Evolutionary conservation across 768 basidiomycete species (phyloP).

Genomic region (Lenzites betulinus): DNA sequence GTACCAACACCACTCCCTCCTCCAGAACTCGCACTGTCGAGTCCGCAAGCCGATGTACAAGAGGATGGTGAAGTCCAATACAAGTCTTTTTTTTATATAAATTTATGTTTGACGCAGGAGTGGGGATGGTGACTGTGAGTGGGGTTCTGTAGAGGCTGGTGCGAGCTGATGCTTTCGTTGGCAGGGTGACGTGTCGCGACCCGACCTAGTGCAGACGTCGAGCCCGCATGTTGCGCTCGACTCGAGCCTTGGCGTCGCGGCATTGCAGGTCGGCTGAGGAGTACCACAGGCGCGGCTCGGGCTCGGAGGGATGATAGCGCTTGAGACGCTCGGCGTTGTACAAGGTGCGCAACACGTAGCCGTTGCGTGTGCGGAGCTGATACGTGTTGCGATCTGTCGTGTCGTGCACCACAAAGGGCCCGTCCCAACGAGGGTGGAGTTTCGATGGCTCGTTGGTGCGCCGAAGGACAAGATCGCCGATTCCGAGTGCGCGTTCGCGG

Average conservation of each 20-base stretch:
- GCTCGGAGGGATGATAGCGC: conserved; percentile 1
- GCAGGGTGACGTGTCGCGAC: background rate
- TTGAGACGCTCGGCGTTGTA: conserved; percentile 14
- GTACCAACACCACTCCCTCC: conserved; percentile 1
- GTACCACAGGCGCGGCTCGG: conserved; percentile 9
- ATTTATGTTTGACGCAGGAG: background rate
- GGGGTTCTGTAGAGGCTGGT: too few species aligned
- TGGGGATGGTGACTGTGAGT: background rate
- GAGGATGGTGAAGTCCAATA: background rate
- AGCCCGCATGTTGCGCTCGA: background rate
- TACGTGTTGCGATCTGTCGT: conserved; percentile 26
- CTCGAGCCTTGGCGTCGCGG: conserved; percentile 5
- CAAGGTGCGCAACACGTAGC: conserved; percentile 10
- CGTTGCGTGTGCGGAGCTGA: conserved; percentile 23
- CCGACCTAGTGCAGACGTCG: background rate
- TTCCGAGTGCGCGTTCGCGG: conserved; percentile 18
- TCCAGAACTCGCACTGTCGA: conserved; percentile 6
- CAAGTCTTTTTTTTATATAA: too few species aligned
- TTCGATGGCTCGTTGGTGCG: conserved; percentile 20
- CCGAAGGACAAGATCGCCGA: conserved; percentile 24
- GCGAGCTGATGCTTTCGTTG: background rate
- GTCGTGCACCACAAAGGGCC: conserved; percentile 22
- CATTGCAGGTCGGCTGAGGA: conserved; percentile 3
- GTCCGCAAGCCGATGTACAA: background rate
- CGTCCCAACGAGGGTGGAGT: conserved; percentile 28